Evolutionary conservation across 768 basidiomycete species (phyloP), one percentile per base, ranked within the genome.

Genomic region (Tulasnella sp.): DNA sequence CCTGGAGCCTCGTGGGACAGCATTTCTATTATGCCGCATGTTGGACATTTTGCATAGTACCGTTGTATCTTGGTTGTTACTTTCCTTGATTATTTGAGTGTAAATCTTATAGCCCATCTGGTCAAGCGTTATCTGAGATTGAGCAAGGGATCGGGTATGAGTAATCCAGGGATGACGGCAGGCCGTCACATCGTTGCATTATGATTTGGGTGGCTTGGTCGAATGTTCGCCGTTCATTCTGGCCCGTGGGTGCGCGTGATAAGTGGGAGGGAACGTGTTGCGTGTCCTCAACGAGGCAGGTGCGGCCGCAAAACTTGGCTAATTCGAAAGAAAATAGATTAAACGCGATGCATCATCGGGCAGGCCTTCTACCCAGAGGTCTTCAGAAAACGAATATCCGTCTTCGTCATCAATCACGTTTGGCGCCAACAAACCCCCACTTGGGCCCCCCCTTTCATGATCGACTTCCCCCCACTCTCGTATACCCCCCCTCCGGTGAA

Each of bases 221-320:
- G 31, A 20, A 69, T 69, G 64, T 34, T 69, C 64, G 64, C 64
- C 64, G 64, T 69, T 69, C 64, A 69, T 69, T 37, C 64, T 31
- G 28, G 64, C 31, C 64, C 64, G 64, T 69, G 64, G 31, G 64
- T 69, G 64, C 64, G 34, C 31, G 64, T 69, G 64, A 69, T 69
- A 69, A 69, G 64, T 69, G 64, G 31, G n/a, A 69, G 64, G 64
- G 34, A 64, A 69, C 64, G 64, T 69, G 64, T 69, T 69, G 64
- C 31, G 64, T 69, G 64, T 28, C 64, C 11, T 20, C 31, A 69
- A 69, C 16, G 64, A 69, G 64, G 64, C 64, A 69, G 64, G 64
- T 34, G 28, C n/a, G 31, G 34, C 34, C 64, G 34, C 64, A 69
- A 37, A 69, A 69, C 16, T 18, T 34, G 64, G 64, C 64, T 69